Conservation (phyloP, 2,329 filamentous ascomycete species). For the Teratosphaeria viscida region DNA sequence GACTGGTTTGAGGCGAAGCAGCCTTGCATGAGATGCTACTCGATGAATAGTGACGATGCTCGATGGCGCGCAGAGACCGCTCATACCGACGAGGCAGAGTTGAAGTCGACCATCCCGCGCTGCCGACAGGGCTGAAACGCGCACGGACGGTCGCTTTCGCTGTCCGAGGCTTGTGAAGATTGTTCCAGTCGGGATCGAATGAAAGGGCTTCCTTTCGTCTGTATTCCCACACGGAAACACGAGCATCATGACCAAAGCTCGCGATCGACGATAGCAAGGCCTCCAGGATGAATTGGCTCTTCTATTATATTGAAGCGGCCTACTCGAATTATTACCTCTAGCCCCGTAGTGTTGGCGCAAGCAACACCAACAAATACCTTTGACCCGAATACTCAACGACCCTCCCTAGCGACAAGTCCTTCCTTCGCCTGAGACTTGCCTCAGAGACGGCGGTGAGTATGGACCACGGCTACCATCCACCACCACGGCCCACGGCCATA, state of each 20-base stretch:
- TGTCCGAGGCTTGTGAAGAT: neutral
- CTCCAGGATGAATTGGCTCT: conserved; percentile 23
- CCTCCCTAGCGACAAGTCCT: neutral
- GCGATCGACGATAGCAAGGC: neutral
- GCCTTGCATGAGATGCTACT: neutral
- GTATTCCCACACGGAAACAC: neutral
- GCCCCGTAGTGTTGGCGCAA: neutral
- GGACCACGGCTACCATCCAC: conserved; percentile 29
- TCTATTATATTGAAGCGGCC: conserved; percentile 25
- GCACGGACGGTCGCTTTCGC: neutral
- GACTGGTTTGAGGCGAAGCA: neutral
- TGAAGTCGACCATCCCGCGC: neutral
- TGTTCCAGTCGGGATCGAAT: neutral
- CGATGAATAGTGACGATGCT: neutral
- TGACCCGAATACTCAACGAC: neutral
- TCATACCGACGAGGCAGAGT: neutral
- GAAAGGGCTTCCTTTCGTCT: neutral
- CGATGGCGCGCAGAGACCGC: neutral
- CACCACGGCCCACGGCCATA: conserved; percentile 39
- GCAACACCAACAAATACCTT: neutral
- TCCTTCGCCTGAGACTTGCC: too few relatives aligned
- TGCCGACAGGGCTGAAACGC: neutral
- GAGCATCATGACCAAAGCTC: neutral
- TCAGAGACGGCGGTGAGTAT: conserved; percentile 21
- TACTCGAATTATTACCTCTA: conserved; percentile 26